These are phyloP conservation scores for Nicotiana attenuata DNA, from an alignment of 257 asterid species.

Conservation along the genomic window DNA sequence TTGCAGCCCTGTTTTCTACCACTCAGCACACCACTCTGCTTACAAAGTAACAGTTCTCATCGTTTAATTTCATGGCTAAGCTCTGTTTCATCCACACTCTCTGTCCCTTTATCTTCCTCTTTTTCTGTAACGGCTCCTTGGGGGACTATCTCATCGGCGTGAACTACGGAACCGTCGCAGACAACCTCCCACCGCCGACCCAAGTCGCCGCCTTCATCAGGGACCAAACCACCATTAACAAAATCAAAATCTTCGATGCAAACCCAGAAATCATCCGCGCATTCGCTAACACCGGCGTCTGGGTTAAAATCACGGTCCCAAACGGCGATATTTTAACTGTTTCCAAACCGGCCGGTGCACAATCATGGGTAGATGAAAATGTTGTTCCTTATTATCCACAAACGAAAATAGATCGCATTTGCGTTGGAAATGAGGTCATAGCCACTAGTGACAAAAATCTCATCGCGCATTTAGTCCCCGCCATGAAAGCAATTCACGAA, in stretches of 20 bases:
- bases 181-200: conserved; percentile 19
- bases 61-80: not conserved
- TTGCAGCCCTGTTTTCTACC: not conserved
- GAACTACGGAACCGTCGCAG: conserved; percentile 23
- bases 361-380: conserved; percentile 27
- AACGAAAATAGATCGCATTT: conserved; percentile 27
- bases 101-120: not conserved
- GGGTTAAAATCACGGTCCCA: conserved; percentile 10
- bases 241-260: conserved; percentile 18
- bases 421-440: conserved; percentile 30
- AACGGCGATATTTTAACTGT: conserved; percentile 19
- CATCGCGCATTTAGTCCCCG: conserved; percentile 28
- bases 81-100: not conserved
- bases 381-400: conserved; percentile 20
- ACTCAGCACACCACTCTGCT: not conserved
- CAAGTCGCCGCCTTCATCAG: conserved; percentile 10
- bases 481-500: conserved; percentile 38
- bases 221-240: conserved; percentile 7
- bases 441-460: conserved; percentile 18
- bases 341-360: conserved; percentile 20
- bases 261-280: conserved; percentile 19
- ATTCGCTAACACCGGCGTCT: conserved; percentile 10
- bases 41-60: too few relatives aligned
- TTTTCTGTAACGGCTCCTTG: not conserved
- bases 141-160: conserved; percentile 11